Conservation (phyloP, 345 rosid genomes). For the Camelina hispida region DNA sequence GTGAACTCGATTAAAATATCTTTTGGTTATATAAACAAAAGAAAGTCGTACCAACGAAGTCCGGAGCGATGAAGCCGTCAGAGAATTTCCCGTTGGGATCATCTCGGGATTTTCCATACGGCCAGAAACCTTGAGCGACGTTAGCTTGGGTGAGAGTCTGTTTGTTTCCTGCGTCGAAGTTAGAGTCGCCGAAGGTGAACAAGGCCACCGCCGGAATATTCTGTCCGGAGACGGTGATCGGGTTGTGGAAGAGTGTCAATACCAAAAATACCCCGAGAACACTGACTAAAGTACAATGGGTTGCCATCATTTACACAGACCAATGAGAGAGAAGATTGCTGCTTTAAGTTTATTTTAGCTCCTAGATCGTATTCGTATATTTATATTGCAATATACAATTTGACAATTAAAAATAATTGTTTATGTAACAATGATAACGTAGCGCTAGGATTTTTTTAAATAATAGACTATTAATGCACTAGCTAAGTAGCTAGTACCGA, state of each 20-base stretch:
- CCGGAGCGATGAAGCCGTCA: conserved; percentile 40
- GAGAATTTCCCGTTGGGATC: conserved; percentile 40
- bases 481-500: too few relatives aligned
- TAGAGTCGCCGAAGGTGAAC: conserved; percentile 45
- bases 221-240: conserved; percentile 34
- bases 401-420: too few relatives aligned
- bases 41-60: conserved; percentile 23
- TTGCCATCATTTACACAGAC: conserved; percentile 6
- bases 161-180: conserved; percentile 44
- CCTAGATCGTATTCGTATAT: too few relatives aligned
- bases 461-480: too few relatives aligned
- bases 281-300: not conserved
- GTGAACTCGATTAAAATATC: not conserved
- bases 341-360: too few relatives aligned
- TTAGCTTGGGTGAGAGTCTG: not conserved
- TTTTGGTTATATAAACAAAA: too few relatives aligned
- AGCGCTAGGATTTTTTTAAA: too few relatives aligned
- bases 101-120: conserved; percentile 46
- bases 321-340: too few relatives aligned
- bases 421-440: too few relatives aligned
- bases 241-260: conserved; percentile 14
- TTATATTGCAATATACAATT: too few relatives aligned
- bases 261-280: conserved; percentile 16
- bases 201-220: conserved; percentile 6
- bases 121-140: conserved; percentile 38